These are phyloP conservation scores for Sugiyamaella paludigena DNA, from an alignment of 1,139 yeast species.

Conservation along the genomic window DNA sequence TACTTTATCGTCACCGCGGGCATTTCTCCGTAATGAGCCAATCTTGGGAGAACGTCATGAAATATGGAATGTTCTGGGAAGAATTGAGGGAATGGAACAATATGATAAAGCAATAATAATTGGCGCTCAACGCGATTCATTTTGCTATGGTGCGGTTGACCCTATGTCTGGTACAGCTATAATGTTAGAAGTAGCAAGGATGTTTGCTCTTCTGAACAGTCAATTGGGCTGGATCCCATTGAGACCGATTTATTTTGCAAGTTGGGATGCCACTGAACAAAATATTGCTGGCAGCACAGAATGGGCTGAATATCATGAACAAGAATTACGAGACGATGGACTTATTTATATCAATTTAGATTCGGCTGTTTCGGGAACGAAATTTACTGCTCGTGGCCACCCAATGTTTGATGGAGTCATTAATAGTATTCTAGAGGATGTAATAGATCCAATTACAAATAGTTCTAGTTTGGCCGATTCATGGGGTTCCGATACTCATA, in stretches of 20 bases:
- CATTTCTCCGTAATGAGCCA: conserved; percentile 47
- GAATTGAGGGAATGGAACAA: conserved; percentile 79
- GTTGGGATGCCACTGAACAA: conserved; percentile 83
- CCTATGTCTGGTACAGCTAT: conserved; percentile 77
- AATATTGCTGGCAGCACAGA: conserved; percentile 84
- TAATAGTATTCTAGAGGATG: conserved; percentile 43
- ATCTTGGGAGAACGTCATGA: conserved; percentile 60
- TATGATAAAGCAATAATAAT: conserved; percentile 67
- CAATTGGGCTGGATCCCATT: conserved; percentile 79
- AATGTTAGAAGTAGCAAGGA: conserved; percentile 66
- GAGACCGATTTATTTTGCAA: conserved; percentile 75
- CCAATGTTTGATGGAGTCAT: conserved; percentile 58
- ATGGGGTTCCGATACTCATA: conserved; percentile 23
- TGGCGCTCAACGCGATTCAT: conserved; percentile 82
- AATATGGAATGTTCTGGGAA: conserved; percentile 76
- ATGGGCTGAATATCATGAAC: conserved; percentile 61
- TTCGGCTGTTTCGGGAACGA: conserved; percentile 64
- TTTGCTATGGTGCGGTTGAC: conserved; percentile 70
- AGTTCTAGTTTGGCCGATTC: conserved; percentile 24
- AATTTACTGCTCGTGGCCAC: conserved; percentile 57
- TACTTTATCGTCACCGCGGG: conserved; percentile 39
- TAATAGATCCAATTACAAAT: conserved; percentile 38
- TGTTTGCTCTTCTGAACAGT: conserved; percentile 65
- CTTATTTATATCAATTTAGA: conserved; percentile 76
- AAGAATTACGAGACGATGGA: conserved; percentile 57